Percentiles rank a stretch among this genome's conserved stretches.
Conservation (phyloP, 768 basidiomycete genomes). For the Xerocomellus amylosporus region DNA sequence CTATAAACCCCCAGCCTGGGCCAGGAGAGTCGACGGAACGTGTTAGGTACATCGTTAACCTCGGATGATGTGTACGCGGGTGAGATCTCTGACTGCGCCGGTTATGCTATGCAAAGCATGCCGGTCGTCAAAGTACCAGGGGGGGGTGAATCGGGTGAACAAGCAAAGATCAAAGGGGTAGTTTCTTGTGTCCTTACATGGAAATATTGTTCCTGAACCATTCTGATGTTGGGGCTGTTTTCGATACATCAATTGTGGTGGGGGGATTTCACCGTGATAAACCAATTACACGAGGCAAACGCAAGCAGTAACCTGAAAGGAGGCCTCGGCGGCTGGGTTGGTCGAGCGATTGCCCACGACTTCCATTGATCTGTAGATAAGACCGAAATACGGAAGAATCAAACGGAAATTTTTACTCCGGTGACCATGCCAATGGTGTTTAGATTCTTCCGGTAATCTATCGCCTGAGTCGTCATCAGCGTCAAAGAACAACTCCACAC, state of each 20-base stretch:
- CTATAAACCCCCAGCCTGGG: neutral
- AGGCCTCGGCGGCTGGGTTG: neutral
- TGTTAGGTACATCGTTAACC: conserved; percentile 1
- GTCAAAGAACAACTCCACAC: conserved; percentile 9
- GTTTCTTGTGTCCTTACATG: neutral
- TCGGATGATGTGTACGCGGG: conserved; percentile 2
- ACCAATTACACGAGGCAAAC: conserved; percentile 11
- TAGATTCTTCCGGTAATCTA: conserved; percentile 16
- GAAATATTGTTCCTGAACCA: neutral
- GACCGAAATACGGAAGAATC: conserved; percentile 1
- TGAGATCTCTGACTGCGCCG: neutral
- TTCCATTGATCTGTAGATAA: conserved; percentile 1
- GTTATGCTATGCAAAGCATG: neutral
- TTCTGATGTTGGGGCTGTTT: conserved; percentile 3
- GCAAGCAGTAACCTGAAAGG: conserved; percentile 4
- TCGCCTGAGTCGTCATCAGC: neutral
- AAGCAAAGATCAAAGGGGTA: neutral
- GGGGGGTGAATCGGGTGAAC: neutral
- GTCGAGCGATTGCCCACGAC: neutral
- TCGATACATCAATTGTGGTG: conserved; percentile 4
- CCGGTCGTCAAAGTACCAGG: neutral
- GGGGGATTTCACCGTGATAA: neutral
- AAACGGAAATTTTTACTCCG: conserved; percentile 5
- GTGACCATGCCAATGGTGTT: conserved; percentile 6
- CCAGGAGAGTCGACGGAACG: neutral